Conservation (phyloP, 129 eudicot species). For the Mikania micrantha region DNA sequence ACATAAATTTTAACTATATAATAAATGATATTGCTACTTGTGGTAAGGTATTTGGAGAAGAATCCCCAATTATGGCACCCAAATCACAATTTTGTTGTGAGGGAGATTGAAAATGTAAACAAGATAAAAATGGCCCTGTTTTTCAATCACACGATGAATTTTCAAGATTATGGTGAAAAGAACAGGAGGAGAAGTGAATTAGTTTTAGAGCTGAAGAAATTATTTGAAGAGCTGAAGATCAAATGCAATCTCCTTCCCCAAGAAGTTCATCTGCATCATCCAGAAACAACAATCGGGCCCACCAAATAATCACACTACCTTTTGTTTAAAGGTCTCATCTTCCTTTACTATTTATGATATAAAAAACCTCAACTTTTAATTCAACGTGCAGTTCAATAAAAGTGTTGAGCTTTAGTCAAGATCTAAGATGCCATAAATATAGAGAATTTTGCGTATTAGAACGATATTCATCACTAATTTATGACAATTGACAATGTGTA, state of each 20-base stretch:
- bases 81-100: slow-evolving; percentile 67
- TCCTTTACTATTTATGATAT: background rate
- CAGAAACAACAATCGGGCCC: slow-evolving; percentile 11
- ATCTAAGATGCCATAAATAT: background rate
- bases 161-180: slow-evolving; percentile 63
- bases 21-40: background rate
- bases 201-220: slow-evolving; percentile 65
- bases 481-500: background rate
- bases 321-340: slow-evolving; percentile 14
- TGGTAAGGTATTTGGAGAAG: slow-evolving; percentile 68
- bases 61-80: slow-evolving; percentile 78
- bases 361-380: background rate
- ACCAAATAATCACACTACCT: slow-evolving; percentile 22
- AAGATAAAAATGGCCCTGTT: slow-evolving; percentile 69
- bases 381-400: background rate
- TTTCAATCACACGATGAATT: slow-evolving; percentile 85
- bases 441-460: background rate
- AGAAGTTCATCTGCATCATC: slow-evolving; percentile 49
- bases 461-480: background rate
- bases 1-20: background rate
- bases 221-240: slow-evolving; percentile 71
- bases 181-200: slow-evolving; percentile 57
- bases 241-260: slow-evolving; percentile 79
- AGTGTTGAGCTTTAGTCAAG: background rate
- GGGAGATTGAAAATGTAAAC: slow-evolving; percentile 84